Percentiles rank a stretch among this genome's conserved stretches.
Evolutionary conservation across 345 rosid species (phyloP).

Genomic region (Balakata baccata): DNA sequence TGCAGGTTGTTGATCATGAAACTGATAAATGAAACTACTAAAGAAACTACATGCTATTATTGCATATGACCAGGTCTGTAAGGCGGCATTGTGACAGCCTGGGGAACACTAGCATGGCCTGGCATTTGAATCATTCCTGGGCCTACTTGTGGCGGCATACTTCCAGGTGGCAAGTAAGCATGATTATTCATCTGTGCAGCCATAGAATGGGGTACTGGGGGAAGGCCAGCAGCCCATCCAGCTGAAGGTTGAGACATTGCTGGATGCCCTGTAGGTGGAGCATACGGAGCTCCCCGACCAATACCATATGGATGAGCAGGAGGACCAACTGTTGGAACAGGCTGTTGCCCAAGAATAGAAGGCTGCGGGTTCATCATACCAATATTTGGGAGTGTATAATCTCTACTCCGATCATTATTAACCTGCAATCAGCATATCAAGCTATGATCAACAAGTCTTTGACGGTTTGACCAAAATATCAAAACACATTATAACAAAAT

Average conservation of each 20-base stretch:
- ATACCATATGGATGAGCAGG: constrained; percentile 47
- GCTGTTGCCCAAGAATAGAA: constrained; percentile 70
- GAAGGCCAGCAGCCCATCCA: constrained; percentile 61
- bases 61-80: constrained; percentile 43
- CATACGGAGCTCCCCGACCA: constrained; percentile 39
- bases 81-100: constrained; percentile 35
- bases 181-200: constrained; percentile 49
- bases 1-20: not conserved
- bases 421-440: constrained; percentile 44
- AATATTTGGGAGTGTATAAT: constrained; percentile 66
- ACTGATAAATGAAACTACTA: not conserved
- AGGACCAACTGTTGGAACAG: constrained; percentile 36
- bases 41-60: constrained; percentile 24
- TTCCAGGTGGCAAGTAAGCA: constrained; percentile 55
- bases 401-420: constrained; percentile 90
- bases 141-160: constrained; percentile 48
- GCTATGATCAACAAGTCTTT: not conserved
- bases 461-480: not conserved
- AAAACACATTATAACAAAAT: not conserved
- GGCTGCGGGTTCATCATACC: constrained; percentile 49
- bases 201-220: constrained; percentile 45
- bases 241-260: constrained; percentile 52
- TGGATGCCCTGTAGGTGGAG: constrained; percentile 34
- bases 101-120: constrained; percentile 34
- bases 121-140: constrained; percentile 63